Evolutionary conservation across 257 asterid genomes (phyloP).

Genomic region (Scutellaria minor): DNA sequence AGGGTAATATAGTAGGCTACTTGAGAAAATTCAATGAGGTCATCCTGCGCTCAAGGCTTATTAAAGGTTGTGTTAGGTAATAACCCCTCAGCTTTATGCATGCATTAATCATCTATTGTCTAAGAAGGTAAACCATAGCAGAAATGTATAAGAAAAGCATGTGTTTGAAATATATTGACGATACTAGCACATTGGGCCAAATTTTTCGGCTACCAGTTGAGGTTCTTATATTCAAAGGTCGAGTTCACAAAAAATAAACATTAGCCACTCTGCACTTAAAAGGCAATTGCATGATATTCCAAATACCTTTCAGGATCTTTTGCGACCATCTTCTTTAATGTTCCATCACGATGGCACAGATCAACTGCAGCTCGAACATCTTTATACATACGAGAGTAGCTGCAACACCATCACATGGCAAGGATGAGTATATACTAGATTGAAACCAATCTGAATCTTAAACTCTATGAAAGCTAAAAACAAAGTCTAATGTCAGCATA

Average conservation of each 20-base stretch:
- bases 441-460: slow-evolving; percentile 11
- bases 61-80: background rate
- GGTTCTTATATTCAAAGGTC: slow-evolving; percentile 16
- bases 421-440: slow-evolving; percentile 29
- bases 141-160: background rate
- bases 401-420: slow-evolving; percentile 47
- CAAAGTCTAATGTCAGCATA: slow-evolving; percentile 20
- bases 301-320: slow-evolving; percentile 83
- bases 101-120: slow-evolving; percentile 3
- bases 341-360: slow-evolving; percentile 99
- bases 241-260: slow-evolving; percentile 13
- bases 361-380: slow-evolving; percentile 99
- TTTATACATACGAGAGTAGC: slow-evolving; percentile 84
- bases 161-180: background rate
- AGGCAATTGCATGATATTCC: slow-evolving; percentile 29
- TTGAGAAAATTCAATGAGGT: background rate
- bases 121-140: slow-evolving; percentile 18
- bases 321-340: slow-evolving; percentile 95
- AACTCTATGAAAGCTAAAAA: slow-evolving; percentile 18
- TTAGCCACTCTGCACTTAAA: slow-evolving; percentile 22
- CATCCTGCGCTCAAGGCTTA: background rate
- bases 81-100: background rate
- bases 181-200: slow-evolving; percentile 19
- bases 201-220: slow-evolving; percentile 20
- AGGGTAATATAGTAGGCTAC: background rate